Evolutionary conservation across 192 early-diverging fungal genomes (phyloP), one percentile per base, ranked within the genome.

Genomic region (Rhizoclosmatium globosum): DNA sequence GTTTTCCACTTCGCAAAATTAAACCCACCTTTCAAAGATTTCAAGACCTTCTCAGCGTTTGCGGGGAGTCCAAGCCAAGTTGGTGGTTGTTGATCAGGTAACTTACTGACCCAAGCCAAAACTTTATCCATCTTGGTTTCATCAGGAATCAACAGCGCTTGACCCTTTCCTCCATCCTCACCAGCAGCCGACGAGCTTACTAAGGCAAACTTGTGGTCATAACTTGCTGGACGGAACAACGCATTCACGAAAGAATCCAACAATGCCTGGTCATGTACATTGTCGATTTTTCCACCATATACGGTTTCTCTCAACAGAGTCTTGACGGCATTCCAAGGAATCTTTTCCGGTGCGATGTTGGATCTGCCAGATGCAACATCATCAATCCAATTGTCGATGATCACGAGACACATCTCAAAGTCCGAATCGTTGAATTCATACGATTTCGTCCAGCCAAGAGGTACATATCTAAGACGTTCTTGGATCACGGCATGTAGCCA

Each of bases 401-500:
- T 95, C 19, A 86, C 87, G 44, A 98, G 78, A 0, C 94, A 95
- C 81, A 96, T 97, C 53, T 96, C 94, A 80, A 94, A 93, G 84
- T 99, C 98, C 3, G 97, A 93, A 76, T 99, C 98, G 82, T 97
- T 98, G 81, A 99, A 99, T 81, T 99, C 98, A 80, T 99, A 99
- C 1, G 84, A 77, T 84, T 96, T 97, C 11, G 96, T 93, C 98
- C 98, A 99, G 31, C 98, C 98, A 44, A 99, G 87, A 56, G 98
- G 98, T 19, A 92, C 92, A 82, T 99, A 99, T 9, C 98, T 93
- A 45, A 98, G 88, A 62, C 98, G 95, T 87, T 99, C 98, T 78
- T 96, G 86, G 4, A 97, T 91, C 21, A 99, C 88, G 0, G 96
- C 92, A 85, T 99, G 97, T 66, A 99, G 86, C 98, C 98, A 99